Evolutionary conservation across 2,329 filamentous ascomycete species (phyloP).

Genomic region (Arachnopeziza araneosa): DNA sequence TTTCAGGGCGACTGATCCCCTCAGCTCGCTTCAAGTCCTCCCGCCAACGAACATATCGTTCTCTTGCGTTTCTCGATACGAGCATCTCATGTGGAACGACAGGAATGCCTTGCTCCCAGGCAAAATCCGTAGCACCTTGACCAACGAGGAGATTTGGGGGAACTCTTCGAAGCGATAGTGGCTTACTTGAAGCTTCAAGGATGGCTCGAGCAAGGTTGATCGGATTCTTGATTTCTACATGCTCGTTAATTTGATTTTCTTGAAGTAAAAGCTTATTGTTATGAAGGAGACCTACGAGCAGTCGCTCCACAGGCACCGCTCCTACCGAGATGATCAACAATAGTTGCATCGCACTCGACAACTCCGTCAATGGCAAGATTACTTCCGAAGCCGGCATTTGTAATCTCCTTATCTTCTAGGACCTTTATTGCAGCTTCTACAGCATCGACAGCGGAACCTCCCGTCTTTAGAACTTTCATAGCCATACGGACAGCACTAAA

Average conservation of each 20-base stretch:
- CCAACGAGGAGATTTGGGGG: slow-evolving; percentile 90
- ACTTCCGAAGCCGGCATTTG: slow-evolving; percentile 93
- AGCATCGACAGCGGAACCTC: slow-evolving; percentile 77
- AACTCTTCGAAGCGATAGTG: slow-evolving; percentile 79
- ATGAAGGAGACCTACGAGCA: slow-evolving; percentile 58
- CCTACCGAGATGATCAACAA: slow-evolving; percentile 84
- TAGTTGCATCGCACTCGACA: slow-evolving; percentile 90
- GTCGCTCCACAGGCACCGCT: slow-evolving; percentile 93
- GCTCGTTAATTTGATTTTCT: background rate
- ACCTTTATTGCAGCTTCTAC: slow-evolving; percentile 83
- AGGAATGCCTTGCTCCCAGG: slow-evolving; percentile 68
- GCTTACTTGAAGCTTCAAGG: slow-evolving; percentile 68
- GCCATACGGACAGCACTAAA: slow-evolving; percentile 72
- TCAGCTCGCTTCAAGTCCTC: slow-evolving; percentile 64
- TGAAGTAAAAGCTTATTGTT: background rate
- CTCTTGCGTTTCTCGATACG: slow-evolving; percentile 71
- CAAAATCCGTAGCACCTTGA: slow-evolving; percentile 81
- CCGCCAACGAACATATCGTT: slow-evolving; percentile 75
- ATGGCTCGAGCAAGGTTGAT: slow-evolving; percentile 81
- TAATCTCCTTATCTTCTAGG: slow-evolving; percentile 91
- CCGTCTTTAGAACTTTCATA: slow-evolving; percentile 74
- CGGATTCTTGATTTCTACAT: slow-evolving; percentile 81
- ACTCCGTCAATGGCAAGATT: slow-evolving; percentile 86
- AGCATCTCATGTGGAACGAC: slow-evolving; percentile 70
- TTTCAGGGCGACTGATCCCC: slow-evolving; percentile 44